Base-by-base conservation (phyloP, 176 grass and related monocot species). In the Carex cristatella region DNA sequence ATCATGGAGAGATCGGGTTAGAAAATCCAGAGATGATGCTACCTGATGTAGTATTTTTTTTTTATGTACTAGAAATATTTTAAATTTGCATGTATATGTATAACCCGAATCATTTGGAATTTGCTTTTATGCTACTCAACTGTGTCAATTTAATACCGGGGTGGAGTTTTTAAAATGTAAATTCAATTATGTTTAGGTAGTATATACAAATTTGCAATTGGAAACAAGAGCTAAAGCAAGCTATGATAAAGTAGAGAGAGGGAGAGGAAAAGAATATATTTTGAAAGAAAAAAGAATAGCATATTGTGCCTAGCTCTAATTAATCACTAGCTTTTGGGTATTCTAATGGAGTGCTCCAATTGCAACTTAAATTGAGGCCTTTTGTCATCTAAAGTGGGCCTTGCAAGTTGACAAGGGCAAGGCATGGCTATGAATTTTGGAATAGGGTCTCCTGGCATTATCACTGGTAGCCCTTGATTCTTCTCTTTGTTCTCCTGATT, bases 341-440 rank as follows among this genome's bases (percentile, higher is more conserved):
- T 64, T 65, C 60, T 44, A 65, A 82, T 28, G 4, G 79, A 82
- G 38, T 12, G 59, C 37, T 82, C 79, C 12, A 82, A 48, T 31
- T 65, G 38, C 18, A 82, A 48, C 10, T 82, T 15, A 46, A 82
- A 30, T 65, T 82, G 60, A 65, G 61, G 23, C 18, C 40, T 49
- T 65, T 65, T 82, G 40, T 82, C 79, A 16, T 82, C 60, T 82
- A 49, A 74, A 64, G 55, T 65, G 28, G 60, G 79, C 61, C 79
- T 65, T 44, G 61, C n/a, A 65, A 82, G 42, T 79, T 76, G 79
- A 55, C 84, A 61, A n/a, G 95, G 92, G 60, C 91, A 94, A 71
- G 95, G 95, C 89, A 86, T 89, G 2, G 95, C 95, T 14, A 94
- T 91, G 91, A 97, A 97, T 12, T 82, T 97, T 1, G 95, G 91